Conservation (phyloP, 805 yeast genomes). For the Clavispora vitiphila region DNA sequence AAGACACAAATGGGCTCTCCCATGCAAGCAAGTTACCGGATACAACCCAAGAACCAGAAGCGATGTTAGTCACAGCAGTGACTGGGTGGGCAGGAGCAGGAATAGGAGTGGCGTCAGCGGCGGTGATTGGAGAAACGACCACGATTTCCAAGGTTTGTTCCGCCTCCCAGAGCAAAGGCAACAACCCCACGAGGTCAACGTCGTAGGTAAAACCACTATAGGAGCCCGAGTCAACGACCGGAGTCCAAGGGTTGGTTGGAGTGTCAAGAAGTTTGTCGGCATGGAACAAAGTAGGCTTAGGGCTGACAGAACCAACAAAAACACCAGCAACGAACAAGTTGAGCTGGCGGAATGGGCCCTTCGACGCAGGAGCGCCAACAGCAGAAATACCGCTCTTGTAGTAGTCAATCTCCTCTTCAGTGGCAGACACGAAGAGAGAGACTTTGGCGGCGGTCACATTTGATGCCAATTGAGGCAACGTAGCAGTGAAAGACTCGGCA, state of each 20-base stretch:
- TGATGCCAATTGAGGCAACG: slow-evolving; percentile 16
- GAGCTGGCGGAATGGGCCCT: slow-evolving; percentile 23
- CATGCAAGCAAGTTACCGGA: slow-evolving; percentile 25
- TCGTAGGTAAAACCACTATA: slow-evolving; percentile 24
- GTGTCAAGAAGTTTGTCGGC: slow-evolving; percentile 14
- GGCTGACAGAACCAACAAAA: slow-evolving; percentile 20
- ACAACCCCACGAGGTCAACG: slow-evolving; percentile 20
- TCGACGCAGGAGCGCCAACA: background rate
- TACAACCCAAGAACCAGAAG: slow-evolving; percentile 20
- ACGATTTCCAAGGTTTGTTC: slow-evolving; percentile 17
- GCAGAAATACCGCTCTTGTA: slow-evolving; percentile 14
- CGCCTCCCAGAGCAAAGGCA: slow-evolving; percentile 25
- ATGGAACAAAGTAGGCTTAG: slow-evolving; percentile 26
- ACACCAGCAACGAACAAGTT: slow-evolving; percentile 19
- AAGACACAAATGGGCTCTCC: slow-evolving; percentile 14
- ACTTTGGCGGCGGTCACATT: slow-evolving; percentile 22
- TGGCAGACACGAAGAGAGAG: slow-evolving; percentile 22
- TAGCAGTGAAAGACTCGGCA: slow-evolving; percentile 14
- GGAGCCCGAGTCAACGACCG: slow-evolving; percentile 23
- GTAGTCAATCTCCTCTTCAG: slow-evolving; percentile 21
- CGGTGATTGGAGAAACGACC: slow-evolving; percentile 21
- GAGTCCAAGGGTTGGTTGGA: slow-evolving; percentile 16
- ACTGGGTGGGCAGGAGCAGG: slow-evolving; percentile 17
- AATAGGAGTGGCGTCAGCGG: slow-evolving; percentile 13
- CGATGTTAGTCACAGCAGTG: slow-evolving; percentile 5